Evolutionary conservation across 768 basidiomycete species (phyloP), one percentile per base, ranked within the genome.

Genomic region (Kwoniella europaea): DNA sequence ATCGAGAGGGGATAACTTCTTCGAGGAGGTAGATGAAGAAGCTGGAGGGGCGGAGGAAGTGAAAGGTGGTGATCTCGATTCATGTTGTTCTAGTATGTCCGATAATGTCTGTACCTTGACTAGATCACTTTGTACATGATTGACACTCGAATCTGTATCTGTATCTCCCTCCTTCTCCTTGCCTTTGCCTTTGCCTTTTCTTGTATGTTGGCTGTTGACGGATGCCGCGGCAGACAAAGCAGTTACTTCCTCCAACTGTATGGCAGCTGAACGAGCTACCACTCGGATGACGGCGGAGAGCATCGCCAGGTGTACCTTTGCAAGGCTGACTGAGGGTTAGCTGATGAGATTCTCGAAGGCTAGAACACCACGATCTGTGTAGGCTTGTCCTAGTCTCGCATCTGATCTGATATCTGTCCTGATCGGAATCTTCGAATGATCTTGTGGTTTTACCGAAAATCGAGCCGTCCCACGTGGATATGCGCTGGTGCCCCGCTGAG

Each of bases 241-340:
- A 0, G 78, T 75, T 4, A 74, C 72, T 58, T 79, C 79, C 65
- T 82, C 81, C 3, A 82, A 55, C 68, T 82, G 81, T 1, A 80
- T 78, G 12, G 77, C 68, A 5, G 75, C 73, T 46, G 79, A 65
- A 13, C 81, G 70, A 18, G 76, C 75, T 13, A 74, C 55, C 4
- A 82, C 81, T 35, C 81, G 42, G 3, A 79, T 58, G 13, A 67
- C 70, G 20, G 75, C 73, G 16, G 75, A 75, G 29, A 79, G 44
- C 78, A 79, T 79, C 16, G 43, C 24, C 13, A 18, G 12, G 46
- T 10, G 46, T 18, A 4, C 46, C 12, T 50, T 6, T 50, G 9
- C 46, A 13, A 50, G 46, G 12, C 46, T 13, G 12, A 50, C 3
- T 50, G 46, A 50, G 12, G 46, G 46, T 16, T 6, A 10, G 6